phyloP scores from a whole-genome alignment of 345 rosid genomes.

The Physaria fendleri region DNA sequence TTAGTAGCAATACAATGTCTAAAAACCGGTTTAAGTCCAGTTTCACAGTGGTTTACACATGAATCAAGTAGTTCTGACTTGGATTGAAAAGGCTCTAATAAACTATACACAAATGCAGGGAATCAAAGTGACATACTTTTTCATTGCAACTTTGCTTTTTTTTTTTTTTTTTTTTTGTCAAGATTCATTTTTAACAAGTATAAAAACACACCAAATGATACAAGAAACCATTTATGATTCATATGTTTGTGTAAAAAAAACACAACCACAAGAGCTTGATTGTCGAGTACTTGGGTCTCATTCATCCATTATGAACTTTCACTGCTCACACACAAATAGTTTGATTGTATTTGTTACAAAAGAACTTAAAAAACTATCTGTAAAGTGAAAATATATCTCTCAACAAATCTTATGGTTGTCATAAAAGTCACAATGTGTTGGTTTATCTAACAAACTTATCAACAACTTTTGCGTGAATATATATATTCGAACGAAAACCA shows the following conservation, averaged over 20 bases:
- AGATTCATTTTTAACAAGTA: neutral
- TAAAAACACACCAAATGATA: neutral
- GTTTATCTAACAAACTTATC: slow-evolving; percentile 4
- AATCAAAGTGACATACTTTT: no score
- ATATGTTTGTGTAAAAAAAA: slow-evolving; percentile 18
- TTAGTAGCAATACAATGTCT: no score
- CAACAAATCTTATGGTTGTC: slow-evolving; percentile 19
- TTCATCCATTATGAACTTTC: slow-evolving; percentile 27
- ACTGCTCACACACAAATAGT: neutral
- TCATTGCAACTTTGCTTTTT: no score
- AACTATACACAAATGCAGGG: no score
- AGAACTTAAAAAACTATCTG: no score
- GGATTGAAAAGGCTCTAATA: no score
- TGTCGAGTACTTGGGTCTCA: slow-evolving; percentile 19
- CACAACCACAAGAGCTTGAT: slow-evolving; percentile 20
- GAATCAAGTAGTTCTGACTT: no score
- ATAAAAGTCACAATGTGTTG: slow-evolving; percentile 10
- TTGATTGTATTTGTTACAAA: neutral
- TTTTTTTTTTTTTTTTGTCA: neutral
- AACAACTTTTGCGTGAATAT: neutral
- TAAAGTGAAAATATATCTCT: slow-evolving; percentile 7
- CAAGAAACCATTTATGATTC: slow-evolving; percentile 3
- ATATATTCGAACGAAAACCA: neutral
- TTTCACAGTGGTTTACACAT: no score
- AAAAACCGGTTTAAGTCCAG: no score